A percentile compares a stretch with the other conserved stretches of the same genome.
Conservation (phyloP, 306 rosid species). For the Prinsepia uniflora region DNA sequence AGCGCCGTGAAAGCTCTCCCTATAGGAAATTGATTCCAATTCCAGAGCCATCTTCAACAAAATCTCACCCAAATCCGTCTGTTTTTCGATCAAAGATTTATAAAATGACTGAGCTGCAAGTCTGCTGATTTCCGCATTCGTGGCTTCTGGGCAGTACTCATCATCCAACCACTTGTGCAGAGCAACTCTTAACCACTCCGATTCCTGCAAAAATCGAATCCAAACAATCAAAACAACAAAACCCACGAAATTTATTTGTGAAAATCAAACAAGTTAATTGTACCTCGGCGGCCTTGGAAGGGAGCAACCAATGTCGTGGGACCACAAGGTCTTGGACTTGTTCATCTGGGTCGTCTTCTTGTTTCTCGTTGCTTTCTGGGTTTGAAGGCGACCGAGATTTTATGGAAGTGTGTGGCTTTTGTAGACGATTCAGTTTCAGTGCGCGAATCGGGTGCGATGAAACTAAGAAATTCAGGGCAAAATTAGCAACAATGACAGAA, state of each 20-base stretch:
- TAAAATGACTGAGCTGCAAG: conserved; percentile 79
- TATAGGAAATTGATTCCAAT: conserved; percentile 68
- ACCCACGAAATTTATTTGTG: background rate
- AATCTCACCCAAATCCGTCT: conserved; percentile 73
- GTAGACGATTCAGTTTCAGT: background rate
- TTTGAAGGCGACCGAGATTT: conserved; percentile 32
- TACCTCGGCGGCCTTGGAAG: conserved; percentile 72
- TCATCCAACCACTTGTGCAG: conserved; percentile 92
- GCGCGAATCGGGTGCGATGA: conserved; percentile 14
- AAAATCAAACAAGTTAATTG: background rate
- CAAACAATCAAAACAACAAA: background rate
- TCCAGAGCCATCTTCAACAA: conserved; percentile 69
- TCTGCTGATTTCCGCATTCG: conserved; percentile 82
- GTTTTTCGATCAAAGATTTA: conserved; percentile 52
- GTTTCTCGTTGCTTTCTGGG: conserved; percentile 26
- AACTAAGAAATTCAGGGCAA: conserved; percentile 16
- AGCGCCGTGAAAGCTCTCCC: conserved; percentile 94
- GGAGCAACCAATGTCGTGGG: conserved; percentile 65
- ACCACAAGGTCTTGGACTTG: conserved; percentile 62
- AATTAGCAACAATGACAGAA: background rate
- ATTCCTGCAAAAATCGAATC: conserved; percentile 47
- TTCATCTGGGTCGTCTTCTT: conserved; percentile 26
- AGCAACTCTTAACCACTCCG: conserved; percentile 84
- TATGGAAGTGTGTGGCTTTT: conserved; percentile 6
- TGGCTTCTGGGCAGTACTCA: conserved; percentile 89